Percentiles rank a stretch among this genome's conserved stretches.
These are phyloP conservation scores for Plectranthus barbatus DNA, from an alignment of 257 asterid species.

Conservation along the genomic window DNA sequence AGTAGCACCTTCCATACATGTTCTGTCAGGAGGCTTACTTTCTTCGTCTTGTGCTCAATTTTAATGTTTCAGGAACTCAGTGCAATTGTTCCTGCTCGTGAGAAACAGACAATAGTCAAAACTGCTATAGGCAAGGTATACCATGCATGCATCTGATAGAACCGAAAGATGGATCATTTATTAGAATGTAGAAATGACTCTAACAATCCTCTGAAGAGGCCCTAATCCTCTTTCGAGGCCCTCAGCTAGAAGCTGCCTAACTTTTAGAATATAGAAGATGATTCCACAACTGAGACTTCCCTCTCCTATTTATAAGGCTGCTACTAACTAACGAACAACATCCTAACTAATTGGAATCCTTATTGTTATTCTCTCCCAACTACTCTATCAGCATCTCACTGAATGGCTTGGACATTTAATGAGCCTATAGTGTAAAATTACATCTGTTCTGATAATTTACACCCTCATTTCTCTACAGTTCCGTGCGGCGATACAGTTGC, in stretches of 20 bases:
- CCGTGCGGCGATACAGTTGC: slow-evolving; percentile 93
- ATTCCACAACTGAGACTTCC: too few species aligned
- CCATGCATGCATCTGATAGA: too few species aligned
- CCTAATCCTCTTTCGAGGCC: too few species aligned
- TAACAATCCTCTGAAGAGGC: too few species aligned
- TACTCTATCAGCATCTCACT: background rate
- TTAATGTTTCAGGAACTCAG: slow-evolving; percentile 80
- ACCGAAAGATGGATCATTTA: too few species aligned
- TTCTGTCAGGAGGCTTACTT: slow-evolving; percentile 4
- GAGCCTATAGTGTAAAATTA: background rate
- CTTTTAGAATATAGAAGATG: too few species aligned
- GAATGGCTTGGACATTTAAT: slow-evolving; percentile 1
- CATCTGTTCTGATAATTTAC: slow-evolving; percentile 2
- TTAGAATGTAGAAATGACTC: too few species aligned
- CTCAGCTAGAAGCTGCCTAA: too few species aligned
- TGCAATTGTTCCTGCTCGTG: slow-evolving; percentile 98
- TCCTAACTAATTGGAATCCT: too few species aligned
- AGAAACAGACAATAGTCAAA: slow-evolving; percentile 83
- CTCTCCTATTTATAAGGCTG: too few species aligned
- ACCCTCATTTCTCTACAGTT: slow-evolving; percentile 45
- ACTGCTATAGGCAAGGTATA: slow-evolving; percentile 91
- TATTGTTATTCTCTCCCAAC: too few species aligned
- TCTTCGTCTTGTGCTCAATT: slow-evolving; percentile 11
- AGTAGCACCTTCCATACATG: slow-evolving; percentile 1
- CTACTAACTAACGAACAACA: too few species aligned